phyloP scores from a whole-genome alignment of 805 yeast genomes.

The Huiozyma sinensis region DNA sequence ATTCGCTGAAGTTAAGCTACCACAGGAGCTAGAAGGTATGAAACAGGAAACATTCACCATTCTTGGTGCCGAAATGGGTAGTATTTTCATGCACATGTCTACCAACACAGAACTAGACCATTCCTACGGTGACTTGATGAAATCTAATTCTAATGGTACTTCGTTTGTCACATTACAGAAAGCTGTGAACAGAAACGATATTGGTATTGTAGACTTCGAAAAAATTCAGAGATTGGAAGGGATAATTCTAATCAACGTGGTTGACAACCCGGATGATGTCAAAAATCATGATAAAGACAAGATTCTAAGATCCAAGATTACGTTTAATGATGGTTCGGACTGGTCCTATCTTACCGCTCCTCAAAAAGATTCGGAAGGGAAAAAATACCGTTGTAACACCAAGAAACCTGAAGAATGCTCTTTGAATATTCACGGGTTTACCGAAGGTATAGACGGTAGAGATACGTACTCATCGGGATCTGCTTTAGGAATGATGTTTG shows the following conservation, averaged over 20 bases:
- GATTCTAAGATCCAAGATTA: conserved; percentile 55
- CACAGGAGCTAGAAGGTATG: conserved; percentile 47
- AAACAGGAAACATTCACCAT: conserved; percentile 68
- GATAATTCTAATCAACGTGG: conserved; percentile 62
- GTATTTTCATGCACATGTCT: conserved; percentile 77
- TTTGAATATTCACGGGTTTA: conserved; percentile 78
- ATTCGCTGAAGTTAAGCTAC: conserved; percentile 75
- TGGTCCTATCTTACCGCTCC: conserved; percentile 76
- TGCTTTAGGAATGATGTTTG: conserved; percentile 81
- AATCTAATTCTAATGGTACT: conserved; percentile 88
- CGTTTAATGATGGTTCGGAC: conserved; percentile 86
- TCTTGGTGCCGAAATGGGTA: conserved; percentile 57
- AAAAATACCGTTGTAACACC: conserved; percentile 43
- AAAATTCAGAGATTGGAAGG: conserved; percentile 79
- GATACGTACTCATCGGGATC: conserved; percentile 83
- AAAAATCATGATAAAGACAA: conserved; percentile 36
- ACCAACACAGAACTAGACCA: conserved; percentile 38
- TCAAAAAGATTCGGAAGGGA: conserved; percentile 46
- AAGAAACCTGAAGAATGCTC: conserved; percentile 53
- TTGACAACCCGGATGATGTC: conserved; percentile 42
- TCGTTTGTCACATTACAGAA: conserved; percentile 59
- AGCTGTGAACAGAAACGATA: conserved; percentile 60
- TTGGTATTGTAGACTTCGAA: conserved; percentile 85
- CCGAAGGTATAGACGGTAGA: conserved; percentile 73
- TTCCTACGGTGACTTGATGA: conserved; percentile 72